phyloP scores from a whole-genome alignment of 257 asterid species.

The Solanum arcanum region DNA sequence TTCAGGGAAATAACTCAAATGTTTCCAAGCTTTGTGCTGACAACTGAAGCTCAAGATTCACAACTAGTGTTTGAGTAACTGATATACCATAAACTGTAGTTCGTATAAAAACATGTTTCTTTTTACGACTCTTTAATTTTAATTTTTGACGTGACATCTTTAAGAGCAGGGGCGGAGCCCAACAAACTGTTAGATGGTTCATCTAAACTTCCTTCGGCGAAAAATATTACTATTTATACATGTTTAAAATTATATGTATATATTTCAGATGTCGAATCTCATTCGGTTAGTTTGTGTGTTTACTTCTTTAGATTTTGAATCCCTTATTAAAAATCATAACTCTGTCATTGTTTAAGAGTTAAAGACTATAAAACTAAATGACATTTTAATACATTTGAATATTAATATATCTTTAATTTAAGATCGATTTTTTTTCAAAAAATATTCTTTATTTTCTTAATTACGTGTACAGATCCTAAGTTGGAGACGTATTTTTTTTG shows the following conservation, averaged over 20 bases:
- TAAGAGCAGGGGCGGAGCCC: neutral
- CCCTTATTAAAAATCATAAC: no score
- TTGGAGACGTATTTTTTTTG: neutral
- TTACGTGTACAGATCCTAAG: neutral
- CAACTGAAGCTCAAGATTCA: conserved; percentile 54
- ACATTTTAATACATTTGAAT: no score
- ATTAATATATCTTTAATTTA: no score
- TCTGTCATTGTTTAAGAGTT: neutral
- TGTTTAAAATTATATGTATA: no score
- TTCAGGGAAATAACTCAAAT: conserved; percentile 69
- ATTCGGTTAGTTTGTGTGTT: fast-evolving
- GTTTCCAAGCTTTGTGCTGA: conserved; percentile 74
- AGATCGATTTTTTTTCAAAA: no score
- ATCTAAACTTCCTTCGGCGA: no score
- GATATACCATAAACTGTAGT: neutral
- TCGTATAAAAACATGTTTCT: neutral
- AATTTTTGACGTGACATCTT: neutral
- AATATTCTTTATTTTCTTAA: neutral
- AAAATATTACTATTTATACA: no score
- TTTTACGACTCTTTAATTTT: neutral
- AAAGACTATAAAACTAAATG: no score
- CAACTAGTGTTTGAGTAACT: conserved; percentile 36
- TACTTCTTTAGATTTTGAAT: no score
- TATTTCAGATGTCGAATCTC: fast-evolving
- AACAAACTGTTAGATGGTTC: neutral